A percentile compares a stretch with the other conserved stretches of the same genome.
phyloP scores from a whole-genome alignment of 768 basidiomycete genomes.

The Austroboletus eburneus region DNA sequence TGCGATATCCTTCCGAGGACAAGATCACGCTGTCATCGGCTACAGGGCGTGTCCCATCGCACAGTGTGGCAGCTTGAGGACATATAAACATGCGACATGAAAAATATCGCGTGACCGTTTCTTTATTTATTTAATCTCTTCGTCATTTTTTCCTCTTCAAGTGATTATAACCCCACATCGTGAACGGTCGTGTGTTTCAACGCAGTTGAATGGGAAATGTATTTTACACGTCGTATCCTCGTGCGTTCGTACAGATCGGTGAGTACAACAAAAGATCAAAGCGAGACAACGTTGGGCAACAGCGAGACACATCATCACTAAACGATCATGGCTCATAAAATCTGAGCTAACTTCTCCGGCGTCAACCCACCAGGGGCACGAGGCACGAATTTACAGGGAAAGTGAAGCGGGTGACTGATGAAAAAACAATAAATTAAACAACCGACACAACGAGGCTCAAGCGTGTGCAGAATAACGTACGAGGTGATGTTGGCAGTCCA shows the following conservation, averaged over 20 bases:
- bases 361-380: conserved; percentile 17
- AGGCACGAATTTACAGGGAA: conserved; percentile 24
- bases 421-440: neutral
- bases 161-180: no score
- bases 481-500: conserved; percentile 26
- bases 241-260: neutral
- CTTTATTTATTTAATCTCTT: no score
- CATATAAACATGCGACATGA: no score
- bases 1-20: conserved; percentile 4
- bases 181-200: neutral
- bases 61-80: neutral
- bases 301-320: neutral
- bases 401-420: conserved; percentile 21
- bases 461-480: conserved; percentile 11
- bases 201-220: neutral
- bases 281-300: neutral
- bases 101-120: neutral
- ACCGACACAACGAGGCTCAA: neutral
- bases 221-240: neutral
- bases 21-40: neutral
- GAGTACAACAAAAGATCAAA: neutral
- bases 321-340: conserved; percentile 11
- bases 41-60: neutral
- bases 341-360: conserved; percentile 13
- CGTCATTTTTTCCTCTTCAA: neutral